Conservation (phyloP, 2,329 filamentous ascomycete genomes). For the Paecilomyces niveus region DNA sequence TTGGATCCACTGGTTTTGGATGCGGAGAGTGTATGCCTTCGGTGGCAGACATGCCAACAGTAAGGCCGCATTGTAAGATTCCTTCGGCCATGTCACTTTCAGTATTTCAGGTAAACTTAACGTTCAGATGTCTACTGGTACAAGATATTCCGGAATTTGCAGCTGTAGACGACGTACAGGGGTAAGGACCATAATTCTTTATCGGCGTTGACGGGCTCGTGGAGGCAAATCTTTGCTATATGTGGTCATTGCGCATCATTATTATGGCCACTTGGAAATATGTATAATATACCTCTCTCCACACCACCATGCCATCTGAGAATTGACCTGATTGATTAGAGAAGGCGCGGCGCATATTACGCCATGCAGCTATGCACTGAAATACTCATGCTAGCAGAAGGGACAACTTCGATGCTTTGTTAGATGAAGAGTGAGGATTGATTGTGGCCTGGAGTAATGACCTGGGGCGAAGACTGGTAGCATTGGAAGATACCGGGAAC, state of each 20-base stretch:
- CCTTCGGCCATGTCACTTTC: constrained; percentile 7
- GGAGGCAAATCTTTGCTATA: not conserved
- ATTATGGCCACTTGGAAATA: not conserved
- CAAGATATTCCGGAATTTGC: not conserved
- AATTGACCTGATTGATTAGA: not conserved
- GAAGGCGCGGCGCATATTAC: not conserved
- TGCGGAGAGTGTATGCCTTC: constrained; percentile 13
- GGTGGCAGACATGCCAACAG: constrained; percentile 17
- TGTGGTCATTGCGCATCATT: not conserved
- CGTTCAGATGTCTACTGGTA: not conserved
- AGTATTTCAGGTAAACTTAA: not conserved
- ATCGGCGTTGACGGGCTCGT: not conserved
- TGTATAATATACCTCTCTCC: not conserved
- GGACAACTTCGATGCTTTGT: not conserved
- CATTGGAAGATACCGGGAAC: not conserved
- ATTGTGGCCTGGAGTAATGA: not conserved
- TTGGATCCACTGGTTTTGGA: constrained; percentile 13
- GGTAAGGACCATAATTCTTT: not conserved
- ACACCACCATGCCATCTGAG: not conserved
- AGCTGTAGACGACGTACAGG: not conserved
- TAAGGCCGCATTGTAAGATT: constrained; percentile 15
- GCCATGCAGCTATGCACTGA: not conserved
- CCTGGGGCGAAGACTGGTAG: not conserved
- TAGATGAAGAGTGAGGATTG: not conserved
- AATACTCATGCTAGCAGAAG: not conserved